Conservation (phyloP, 139 green algal species). For the Tetradesmus lagerheimii region DNA sequence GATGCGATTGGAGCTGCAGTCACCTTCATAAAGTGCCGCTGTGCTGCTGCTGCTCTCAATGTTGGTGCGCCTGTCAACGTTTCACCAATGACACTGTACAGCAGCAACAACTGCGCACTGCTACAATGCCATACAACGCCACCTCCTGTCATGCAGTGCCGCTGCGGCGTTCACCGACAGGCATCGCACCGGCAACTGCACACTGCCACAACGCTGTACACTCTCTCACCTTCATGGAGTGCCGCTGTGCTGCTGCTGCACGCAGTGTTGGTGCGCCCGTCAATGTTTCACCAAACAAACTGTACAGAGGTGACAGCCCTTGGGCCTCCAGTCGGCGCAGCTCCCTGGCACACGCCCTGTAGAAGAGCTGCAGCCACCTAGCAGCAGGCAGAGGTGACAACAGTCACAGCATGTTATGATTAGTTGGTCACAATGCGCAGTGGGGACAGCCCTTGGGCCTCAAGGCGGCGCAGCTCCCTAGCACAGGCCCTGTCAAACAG, state of each 20-base stretch:
- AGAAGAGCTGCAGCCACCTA: constrained; percentile 62
- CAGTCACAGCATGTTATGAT: not conserved
- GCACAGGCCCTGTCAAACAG: constrained; percentile 68
- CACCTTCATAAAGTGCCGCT: constrained; percentile 59
- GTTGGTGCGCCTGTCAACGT: constrained; percentile 53
- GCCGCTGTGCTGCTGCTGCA: constrained; percentile 59
- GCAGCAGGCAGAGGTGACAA: not conserved
- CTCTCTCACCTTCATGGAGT: constrained; percentile 57
- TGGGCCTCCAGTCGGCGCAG: constrained; percentile 79
- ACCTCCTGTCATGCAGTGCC: too few relatives aligned
- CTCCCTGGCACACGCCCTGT: constrained; percentile 74
- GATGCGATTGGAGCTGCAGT: too few relatives aligned
- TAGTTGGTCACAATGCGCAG: constrained; percentile 72
- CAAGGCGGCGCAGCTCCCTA: constrained; percentile 67
- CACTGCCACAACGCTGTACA: too few relatives aligned
- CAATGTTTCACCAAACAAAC: constrained; percentile 64
- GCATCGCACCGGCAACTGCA: too few relatives aligned
- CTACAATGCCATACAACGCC: too few relatives aligned
- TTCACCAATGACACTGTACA: too few relatives aligned
- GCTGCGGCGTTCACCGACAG: too few relatives aligned
- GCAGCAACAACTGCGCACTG: too few relatives aligned
- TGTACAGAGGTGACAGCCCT: constrained; percentile 80
- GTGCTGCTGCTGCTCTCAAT: constrained; percentile 66
- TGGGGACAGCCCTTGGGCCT: constrained; percentile 61
- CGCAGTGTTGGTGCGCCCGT: constrained; percentile 66